Evolutionary conservation across 495 filamentous ascomycete genomes (phyloP).

Genomic region (Pyrenopolyporus hunteri): DNA sequence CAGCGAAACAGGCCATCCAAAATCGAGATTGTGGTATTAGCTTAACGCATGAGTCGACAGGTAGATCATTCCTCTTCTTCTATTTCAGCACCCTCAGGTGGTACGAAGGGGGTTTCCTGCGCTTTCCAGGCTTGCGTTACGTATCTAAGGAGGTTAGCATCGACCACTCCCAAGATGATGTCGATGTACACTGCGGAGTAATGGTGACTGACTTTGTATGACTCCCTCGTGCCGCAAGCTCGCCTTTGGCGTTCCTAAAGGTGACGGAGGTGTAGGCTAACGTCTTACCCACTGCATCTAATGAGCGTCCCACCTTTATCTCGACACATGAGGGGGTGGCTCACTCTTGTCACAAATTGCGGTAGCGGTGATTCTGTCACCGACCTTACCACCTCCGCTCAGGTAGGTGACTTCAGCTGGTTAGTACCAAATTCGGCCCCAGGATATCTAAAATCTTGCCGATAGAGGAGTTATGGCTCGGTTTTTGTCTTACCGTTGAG

Average conservation of each 20-base stretch:
- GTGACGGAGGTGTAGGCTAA: conserved; percentile 85
- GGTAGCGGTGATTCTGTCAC: conserved; percentile 72
- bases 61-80: too few relatives aligned
- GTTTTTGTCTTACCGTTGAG: conserved; percentile 68
- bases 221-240: conserved; percentile 85
- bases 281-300: conserved; percentile 87
- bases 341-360: conserved; percentile 86
- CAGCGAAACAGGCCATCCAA: too few relatives aligned
- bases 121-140: conserved; percentile 33
- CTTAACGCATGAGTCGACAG: too few relatives aligned
- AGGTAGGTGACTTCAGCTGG: conserved; percentile 84
- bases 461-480: background rate
- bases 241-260: conserved; percentile 76
- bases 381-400: conserved; percentile 79
- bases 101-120: conserved; percentile 23
- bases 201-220: conserved; percentile 84
- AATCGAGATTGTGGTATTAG: too few relatives aligned
- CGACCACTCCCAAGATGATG: background rate
- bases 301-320: background rate
- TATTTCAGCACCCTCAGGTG: conserved; percentile 19
- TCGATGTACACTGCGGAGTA: background rate
- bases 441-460: background rate
- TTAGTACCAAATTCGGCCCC: background rate
- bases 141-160: conserved; percentile 25
- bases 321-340: conserved; percentile 12